Base-by-base conservation (phyloP, 2,329 filamentous ascomycete species). In the Xylaria sp. region DNA sequence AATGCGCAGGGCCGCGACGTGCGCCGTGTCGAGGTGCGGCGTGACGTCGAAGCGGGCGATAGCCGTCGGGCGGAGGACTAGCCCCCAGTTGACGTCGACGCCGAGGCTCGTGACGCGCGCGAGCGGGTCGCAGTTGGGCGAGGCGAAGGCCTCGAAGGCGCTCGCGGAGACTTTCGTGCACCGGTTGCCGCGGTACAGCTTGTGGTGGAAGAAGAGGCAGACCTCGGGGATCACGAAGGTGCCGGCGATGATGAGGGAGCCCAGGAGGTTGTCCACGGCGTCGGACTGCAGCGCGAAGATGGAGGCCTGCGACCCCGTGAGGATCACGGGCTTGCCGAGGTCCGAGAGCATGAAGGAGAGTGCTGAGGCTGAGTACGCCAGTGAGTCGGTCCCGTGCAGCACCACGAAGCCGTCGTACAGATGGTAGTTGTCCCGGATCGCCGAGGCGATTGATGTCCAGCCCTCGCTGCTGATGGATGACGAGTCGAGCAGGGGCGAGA, bases 221-320 rank as follows among this genome's bases (percentile, higher is more conserved):
- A 98, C 94, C 80, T 97, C 94, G 0, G 94, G 94, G 67, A 98
- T 93, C 83, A 94, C 92, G 78, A 97, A 97, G 69, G 96, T 96
- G 41, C 94, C 94, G 2, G 94, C 94, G 65, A 97, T 91, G 77
- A 97, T 94, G 76, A 97, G 86, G 1, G 93, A 94, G 23, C 93
- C 93, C 5, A 97, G 87, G 13, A 98, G 87, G 77, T 97, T 98
- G 82, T 97, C 94, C 46, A 94, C 92, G 10, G 94, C 94, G 80
- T 98, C 94, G 61, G 92, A 96, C 81, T 97, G 94, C 31, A 97
- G 88, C 69, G 94, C 91, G 75, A 96, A 92, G 87, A 98, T 97
- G 56, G 93, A 93, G 0, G 94, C 92, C 78, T 94, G 91, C 2
- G 90, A 92, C 1, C 91, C 91, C 0, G 94, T 98, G 58, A 98